Evolutionary conservation across 768 basidiomycete species (phyloP).

Genomic region (Lactifluus piperatus): DNA sequence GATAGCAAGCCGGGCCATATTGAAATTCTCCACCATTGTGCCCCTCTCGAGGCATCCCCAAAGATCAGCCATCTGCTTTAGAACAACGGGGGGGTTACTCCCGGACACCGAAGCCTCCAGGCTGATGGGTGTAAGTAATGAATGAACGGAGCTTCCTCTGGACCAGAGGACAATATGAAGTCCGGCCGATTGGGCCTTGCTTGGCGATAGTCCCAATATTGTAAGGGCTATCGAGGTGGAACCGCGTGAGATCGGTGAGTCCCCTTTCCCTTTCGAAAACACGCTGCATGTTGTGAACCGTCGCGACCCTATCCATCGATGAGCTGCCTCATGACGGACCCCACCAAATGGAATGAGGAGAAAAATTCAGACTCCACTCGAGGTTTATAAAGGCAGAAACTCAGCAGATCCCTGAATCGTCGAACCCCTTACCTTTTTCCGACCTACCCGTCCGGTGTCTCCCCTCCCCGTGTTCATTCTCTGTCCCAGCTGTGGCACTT

Average conservation of each 20-base stretch:
- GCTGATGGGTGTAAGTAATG: neutral
- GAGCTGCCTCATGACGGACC: constrained; percentile 6
- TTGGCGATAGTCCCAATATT: neutral
- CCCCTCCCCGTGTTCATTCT: neutral
- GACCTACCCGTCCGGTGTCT: neutral
- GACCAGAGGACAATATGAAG: neutral
- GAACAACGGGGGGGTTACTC: neutral
- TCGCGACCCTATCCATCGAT: constrained; percentile 11
- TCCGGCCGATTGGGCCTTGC: constrained; percentile 2
- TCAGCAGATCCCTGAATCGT: constrained; percentile 10
- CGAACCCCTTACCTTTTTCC: constrained; percentile 8
- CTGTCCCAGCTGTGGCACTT: neutral
- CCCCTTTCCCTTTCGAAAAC: constrained; percentile 1
- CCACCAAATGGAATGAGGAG: neutral
- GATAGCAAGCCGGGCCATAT: neutral
- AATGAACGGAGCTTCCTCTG: neutral
- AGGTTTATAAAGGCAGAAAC: constrained; percentile 13
- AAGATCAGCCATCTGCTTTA: neutral
- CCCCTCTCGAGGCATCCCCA: neutral
- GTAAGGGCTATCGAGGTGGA: neutral
- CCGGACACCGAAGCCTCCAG: neutral
- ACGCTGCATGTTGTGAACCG: neutral
- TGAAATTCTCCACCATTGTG: neutral
- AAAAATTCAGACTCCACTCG: constrained; percentile 14
- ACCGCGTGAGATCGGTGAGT: constrained; percentile 11